phyloP scores from a whole-genome alignment of 306 rosid genomes.

The Cyamopsis tetragonoloba region DNA sequence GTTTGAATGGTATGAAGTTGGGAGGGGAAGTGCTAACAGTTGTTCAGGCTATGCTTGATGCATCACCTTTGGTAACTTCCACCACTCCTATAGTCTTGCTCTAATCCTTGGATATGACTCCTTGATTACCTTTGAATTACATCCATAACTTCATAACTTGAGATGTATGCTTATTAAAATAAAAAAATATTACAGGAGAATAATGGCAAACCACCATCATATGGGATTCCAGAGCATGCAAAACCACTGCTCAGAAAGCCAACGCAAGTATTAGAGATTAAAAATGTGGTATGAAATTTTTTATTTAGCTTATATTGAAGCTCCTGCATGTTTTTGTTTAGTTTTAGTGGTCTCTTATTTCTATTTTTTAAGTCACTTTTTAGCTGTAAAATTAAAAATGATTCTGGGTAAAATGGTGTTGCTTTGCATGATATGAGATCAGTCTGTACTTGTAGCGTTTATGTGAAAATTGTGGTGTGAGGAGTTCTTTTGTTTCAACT shows the following conservation, averaged over 20 bases:
- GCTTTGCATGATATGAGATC: not conserved
- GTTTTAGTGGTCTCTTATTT: not conserved
- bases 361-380: not conserved
- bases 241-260: constrained; percentile 72
- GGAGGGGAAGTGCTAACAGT: constrained; percentile 77
- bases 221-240: constrained; percentile 78
- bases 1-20: constrained; percentile 81
- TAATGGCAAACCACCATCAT: constrained; percentile 37
- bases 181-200: constrained; percentile 50
- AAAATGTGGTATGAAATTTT: constrained; percentile 63
- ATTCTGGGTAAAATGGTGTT: not conserved
- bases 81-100: not conserved
- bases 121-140: constrained; percentile 1
- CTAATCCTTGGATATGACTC: constrained; percentile 14
- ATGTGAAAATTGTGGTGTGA: not conserved
- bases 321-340: not conserved
- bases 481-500: not conserved
- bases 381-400: not conserved
- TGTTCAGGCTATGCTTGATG: constrained; percentile 58
- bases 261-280: constrained; percentile 65
- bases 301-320: not conserved
- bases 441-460: not conserved
- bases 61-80: constrained; percentile 45
- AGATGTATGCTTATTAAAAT: constrained; percentile 13
- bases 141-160: not conserved